phyloP scores from a whole-genome alignment of 768 basidiomycete genomes.

The Trametes villosa region DNA sequence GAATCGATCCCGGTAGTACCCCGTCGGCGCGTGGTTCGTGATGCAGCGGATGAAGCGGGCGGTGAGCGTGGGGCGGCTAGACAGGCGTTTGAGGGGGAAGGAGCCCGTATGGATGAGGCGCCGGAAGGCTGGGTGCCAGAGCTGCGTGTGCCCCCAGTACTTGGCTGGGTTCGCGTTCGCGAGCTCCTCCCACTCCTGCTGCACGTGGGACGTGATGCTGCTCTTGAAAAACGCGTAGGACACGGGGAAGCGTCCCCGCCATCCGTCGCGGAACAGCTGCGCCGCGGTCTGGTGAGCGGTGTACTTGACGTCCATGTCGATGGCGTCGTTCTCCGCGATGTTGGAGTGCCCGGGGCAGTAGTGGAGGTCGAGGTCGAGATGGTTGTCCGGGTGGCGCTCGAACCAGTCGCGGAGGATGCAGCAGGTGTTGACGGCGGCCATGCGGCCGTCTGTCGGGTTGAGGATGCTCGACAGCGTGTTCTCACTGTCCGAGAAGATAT shows the following conservation, averaged over 20 bases:
- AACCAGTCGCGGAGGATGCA: not conserved
- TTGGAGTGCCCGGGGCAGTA: not conserved
- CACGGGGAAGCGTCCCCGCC: too few species aligned
- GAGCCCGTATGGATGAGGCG: not conserved
- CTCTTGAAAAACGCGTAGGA: too few species aligned
- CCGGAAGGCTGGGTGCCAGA: not conserved
- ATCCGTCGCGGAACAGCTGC: too few species aligned
- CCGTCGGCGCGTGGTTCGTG: not conserved
- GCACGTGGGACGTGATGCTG: too few species aligned
- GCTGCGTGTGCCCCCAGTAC: not conserved
- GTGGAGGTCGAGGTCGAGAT: not conserved
- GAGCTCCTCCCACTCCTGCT: not conserved
- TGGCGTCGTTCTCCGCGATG: not conserved
- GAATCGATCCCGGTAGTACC: conserved; percentile 4
- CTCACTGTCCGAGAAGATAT: conserved; percentile 1
- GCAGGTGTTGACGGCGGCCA: not conserved
- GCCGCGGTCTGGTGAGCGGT: not conserved
- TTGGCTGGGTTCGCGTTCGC: too few species aligned
- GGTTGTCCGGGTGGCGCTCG: not conserved
- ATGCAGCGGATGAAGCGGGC: conserved; percentile 2
- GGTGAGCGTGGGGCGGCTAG: not conserved
- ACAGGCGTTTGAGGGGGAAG: not conserved
- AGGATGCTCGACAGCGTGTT: not conserved
- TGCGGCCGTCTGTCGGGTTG: not conserved
- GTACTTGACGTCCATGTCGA: not conserved